Evolutionary conservation across 768 basidiomycete genomes (phyloP), one percentile per base, ranked within the genome.

Genomic region (Xerocomellus intermedius): DNA sequence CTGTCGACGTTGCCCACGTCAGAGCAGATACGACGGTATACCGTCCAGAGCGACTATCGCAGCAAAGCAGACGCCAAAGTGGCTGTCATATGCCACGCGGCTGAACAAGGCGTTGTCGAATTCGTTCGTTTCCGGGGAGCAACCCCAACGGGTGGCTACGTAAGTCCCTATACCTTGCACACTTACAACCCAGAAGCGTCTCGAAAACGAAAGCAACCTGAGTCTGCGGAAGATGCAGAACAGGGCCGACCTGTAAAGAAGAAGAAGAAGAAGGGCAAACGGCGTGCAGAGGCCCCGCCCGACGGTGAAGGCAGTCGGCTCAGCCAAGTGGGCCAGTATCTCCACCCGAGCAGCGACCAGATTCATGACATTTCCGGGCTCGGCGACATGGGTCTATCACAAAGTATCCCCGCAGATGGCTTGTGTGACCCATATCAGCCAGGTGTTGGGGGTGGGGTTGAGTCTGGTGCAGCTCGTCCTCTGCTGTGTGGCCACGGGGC

Each of bases 61-160:
- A 79, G 72, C 28, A 84, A 83, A 60, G 73, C 73, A 16, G 87
- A 89, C 57, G 87, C 87, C 6, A 86, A 80, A 65, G 71, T 76
- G 16, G 85, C 82, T 14, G 85, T 80, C 12, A 71, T 78, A 1
- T 75, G 74, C 50, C 67, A 69, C 3, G 87, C 85, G 3, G 80
- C 77, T 16, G 73, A 82, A 57, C 67, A 78, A 57, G 86, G 87
- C 10, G 73, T 75, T 17, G 65, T 88, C 39, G 85, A 88, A 55
- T 77, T 85, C 42, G 64, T 88, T 22, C 79, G 81, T n/a, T 84
- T 81, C 62, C 74, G 68, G 24, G 83, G 83, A 24, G 58, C 64
- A 37, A 65, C 69, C 1, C 65, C 74, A 12, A 79, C 82, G 1
- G 61, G 70, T 24, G 77, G 71, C 14, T 80, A 83, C 54, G 59